Evolutionary conservation across 1,139 yeast genomes (phyloP).

Genomic region (Candida frijolesensis): DNA sequence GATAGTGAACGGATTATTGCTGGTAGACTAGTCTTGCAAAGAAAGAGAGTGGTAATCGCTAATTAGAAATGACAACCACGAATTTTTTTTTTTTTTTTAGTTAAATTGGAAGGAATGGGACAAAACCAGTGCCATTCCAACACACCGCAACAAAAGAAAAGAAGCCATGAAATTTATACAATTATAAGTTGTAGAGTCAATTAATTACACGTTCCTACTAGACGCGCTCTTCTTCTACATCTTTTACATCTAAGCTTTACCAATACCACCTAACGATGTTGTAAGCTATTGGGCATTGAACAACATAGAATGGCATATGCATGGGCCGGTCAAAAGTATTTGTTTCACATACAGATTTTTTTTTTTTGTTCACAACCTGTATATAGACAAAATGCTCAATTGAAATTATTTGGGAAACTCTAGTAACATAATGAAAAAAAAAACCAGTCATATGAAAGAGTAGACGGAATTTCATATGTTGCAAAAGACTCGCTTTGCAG

Average conservation of each 20-base stretch:
- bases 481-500: neutral
- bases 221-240: neutral
- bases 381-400: neutral
- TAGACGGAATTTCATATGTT: neutral
- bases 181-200: neutral
- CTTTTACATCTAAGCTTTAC: no score
- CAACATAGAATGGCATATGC: neutral
- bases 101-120: neutral
- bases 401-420: neutral
- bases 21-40: neutral
- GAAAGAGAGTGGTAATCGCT: slow-evolving; percentile 1
- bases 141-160: neutral
- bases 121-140: neutral
- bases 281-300: neutral
- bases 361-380: neutral
- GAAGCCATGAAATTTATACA: no score
- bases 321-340: neutral
- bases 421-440: neutral
- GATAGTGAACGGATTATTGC: neutral
- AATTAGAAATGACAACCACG: neutral
- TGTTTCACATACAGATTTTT: neutral
- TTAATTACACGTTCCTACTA: neutral
- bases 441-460: neutral
- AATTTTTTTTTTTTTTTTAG: neutral
- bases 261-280: neutral